Conservation (phyloP, 495 filamentous ascomycete genomes). For the Podospora pseudocomata region DNA sequence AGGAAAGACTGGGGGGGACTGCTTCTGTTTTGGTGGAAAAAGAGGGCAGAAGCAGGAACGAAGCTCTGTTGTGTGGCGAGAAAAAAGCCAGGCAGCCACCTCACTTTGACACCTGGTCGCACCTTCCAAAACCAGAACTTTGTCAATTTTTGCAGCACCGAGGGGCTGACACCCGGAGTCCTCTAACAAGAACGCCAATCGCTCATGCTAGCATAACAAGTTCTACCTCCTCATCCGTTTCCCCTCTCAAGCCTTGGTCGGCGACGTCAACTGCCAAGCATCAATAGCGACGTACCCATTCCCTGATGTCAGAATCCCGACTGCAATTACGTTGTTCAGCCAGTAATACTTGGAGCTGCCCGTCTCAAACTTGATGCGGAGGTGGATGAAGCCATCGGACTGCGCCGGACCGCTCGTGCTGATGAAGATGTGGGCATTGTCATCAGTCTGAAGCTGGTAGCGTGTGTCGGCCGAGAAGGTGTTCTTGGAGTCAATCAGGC, state of each 20-base stretch:
- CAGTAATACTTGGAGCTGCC: slow-evolving; percentile 29
- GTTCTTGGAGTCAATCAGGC: slow-evolving; percentile 23
- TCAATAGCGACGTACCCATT: slow-evolving; percentile 22
- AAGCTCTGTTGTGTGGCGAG: no score
- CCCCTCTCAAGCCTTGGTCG: background rate
- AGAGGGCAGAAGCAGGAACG: no score
- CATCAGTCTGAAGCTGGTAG: slow-evolving; percentile 30
- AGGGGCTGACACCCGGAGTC: background rate
- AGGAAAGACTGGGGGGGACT: no score
- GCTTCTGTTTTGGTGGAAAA: no score
- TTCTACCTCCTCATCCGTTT: background rate
- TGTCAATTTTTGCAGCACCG: background rate
- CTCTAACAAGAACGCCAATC: background rate
- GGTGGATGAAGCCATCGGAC: slow-evolving; percentile 26
- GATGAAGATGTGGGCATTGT: slow-evolving; percentile 33
- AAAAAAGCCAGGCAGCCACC: no score
- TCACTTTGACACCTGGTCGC: no score
- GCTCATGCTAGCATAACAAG: background rate
- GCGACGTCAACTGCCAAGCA: slow-evolving; percentile 25
- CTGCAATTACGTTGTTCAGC: slow-evolving; percentile 29
- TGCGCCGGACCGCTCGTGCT: slow-evolving; percentile 29
- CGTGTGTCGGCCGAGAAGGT: slow-evolving; percentile 31
- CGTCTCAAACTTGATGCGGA: slow-evolving; percentile 28
- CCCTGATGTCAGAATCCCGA: slow-evolving; percentile 22
- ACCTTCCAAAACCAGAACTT: background rate